Evolutionary conservation across 1,284 basidiomycete genomes (phyloP), one percentile per base, ranked within the genome.

Genomic region (Takashimella koratensis): DNA sequence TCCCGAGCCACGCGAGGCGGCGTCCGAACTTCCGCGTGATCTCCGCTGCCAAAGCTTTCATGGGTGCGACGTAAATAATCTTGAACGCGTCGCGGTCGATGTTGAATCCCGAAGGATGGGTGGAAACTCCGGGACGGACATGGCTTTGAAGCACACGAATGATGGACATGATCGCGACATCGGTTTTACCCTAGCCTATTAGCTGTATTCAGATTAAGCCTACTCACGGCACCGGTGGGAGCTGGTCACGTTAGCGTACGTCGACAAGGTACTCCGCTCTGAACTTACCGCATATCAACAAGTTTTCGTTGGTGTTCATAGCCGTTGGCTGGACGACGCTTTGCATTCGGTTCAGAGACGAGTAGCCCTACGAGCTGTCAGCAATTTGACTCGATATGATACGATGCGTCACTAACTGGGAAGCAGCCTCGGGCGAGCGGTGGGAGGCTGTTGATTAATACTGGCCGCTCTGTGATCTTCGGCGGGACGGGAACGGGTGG

Each of bases 41-140:
- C 70, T 99, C 96, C 2, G 93, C 85, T 0, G 95, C 96, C 27
- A 99, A 78, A 3, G 96, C 96, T 73, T 99, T 99, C 93, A 98
- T 98, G 0, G 96, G 96, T 8, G 96, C 96, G 30, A 99, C 96
- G 67, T 99, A 99, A 52, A 99, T 92, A 55, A 99, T 86, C 75
- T 99, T 98, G 80, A 98, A 98, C 3, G 83, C 77, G 57, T 90
- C 82, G 42, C 80, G 80, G 57, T 84, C 75, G 57, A 93, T 87
- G n/a, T 79, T 62, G 60, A 71, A 71, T 21, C 71, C 86, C 48
- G 65, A 68, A 42, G 69, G 61, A 59, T 52, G 82, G 70, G 43
- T 60, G 22, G 64, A 68, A 63, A 66, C 71, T 0, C 69, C 63
- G 4, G 77, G 72, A 24, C 51, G 47, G n/a, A 70, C 45, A 71